Conservation (phyloP, 352 stramenopile species). For the Globisporangium echinulatum region DNA sequence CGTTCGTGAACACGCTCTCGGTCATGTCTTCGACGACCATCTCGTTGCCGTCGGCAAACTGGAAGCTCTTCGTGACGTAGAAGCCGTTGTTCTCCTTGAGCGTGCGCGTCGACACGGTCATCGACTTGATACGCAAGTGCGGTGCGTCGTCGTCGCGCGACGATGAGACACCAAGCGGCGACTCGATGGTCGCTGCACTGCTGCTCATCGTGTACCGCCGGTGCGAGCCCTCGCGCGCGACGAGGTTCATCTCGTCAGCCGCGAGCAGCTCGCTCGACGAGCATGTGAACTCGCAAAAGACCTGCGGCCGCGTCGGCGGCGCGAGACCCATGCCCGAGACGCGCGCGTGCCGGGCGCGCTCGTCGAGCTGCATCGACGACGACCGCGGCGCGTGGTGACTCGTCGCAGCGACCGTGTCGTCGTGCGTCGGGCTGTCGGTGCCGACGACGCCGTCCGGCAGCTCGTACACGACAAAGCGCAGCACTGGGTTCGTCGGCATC, state of each 20-base stretch:
- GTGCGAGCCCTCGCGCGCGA: conserved; percentile 49
- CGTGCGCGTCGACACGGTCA: conserved; percentile 64
- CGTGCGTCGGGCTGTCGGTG: conserved; percentile 8
- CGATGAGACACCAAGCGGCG: not conserved
- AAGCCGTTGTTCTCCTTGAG: conserved; percentile 74
- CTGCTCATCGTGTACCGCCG: conserved; percentile 27
- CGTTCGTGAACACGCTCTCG: conserved; percentile 76
- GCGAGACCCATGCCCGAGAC: conserved; percentile 57
- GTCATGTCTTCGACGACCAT: conserved; percentile 82
- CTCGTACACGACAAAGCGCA: conserved; percentile 82
- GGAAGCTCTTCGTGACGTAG: conserved; percentile 76
- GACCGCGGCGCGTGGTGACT: conserved; percentile 7
- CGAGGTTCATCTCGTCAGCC: conserved; percentile 48
- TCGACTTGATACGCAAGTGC: conserved; percentile 58
- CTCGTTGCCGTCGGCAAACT: conserved; percentile 62
- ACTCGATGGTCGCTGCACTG: not conserved
- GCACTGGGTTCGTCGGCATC: conserved; percentile 48
- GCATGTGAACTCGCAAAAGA: conserved; percentile 82
- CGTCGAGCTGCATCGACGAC: conserved; percentile 47
- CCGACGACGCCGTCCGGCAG: conserved; percentile 39
- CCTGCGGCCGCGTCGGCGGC: conserved; percentile 46
- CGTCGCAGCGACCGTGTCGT: conserved; percentile 4
- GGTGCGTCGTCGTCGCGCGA: conserved; percentile 16
- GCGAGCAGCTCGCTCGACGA: conserved; percentile 46
- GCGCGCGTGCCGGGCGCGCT: conserved; percentile 40